A percentile compares a stretch with the other conserved stretches of the same genome.
These are phyloP conservation scores for Saccharomyces eubayanus DNA, from an alignment of 805 yeast genomes.

Conservation along the genomic window DNA sequence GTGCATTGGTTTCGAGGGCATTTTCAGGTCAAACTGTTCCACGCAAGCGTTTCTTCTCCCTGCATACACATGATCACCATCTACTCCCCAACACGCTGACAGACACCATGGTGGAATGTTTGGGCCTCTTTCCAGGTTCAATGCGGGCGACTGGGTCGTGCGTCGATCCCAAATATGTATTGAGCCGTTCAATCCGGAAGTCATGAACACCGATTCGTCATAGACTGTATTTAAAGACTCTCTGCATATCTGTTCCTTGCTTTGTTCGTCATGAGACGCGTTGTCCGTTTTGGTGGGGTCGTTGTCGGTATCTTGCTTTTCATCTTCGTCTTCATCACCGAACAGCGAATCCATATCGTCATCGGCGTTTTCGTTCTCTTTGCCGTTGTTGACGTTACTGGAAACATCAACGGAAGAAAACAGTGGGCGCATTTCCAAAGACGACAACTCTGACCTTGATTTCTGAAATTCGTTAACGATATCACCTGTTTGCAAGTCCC, in stretches of 20 bases:
- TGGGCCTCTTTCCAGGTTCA: constrained; percentile 46
- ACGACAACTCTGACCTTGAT: constrained; percentile 71
- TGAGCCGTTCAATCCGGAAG: constrained; percentile 78
- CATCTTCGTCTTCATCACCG: constrained; percentile 2
- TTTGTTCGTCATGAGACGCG: neutral
- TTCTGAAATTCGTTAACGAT: constrained; percentile 42
- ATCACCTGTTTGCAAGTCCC: constrained; percentile 78
- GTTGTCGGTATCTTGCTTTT: neutral
- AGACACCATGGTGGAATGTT: constrained; percentile 91
- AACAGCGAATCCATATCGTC: constrained; percentile 2
- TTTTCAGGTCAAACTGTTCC: constrained; percentile 62
- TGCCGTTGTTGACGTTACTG: constrained; percentile 14
- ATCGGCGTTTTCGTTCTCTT: constrained; percentile 28
- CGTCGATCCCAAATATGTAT: constrained; percentile 79
- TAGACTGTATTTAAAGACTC: constrained; percentile 20
- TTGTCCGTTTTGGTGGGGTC: neutral
- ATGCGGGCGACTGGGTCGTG: constrained; percentile 32
- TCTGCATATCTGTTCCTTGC: constrained; percentile 20
- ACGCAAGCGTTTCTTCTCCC: constrained; percentile 88
- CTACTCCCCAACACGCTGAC: constrained; percentile 78
- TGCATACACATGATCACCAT: constrained; percentile 69
- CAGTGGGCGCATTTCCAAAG: constrained; percentile 60
- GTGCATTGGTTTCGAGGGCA: constrained; percentile 48
- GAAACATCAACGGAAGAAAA: constrained; percentile 39
- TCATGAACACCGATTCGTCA: constrained; percentile 52